These are phyloP conservation scores for Alectoria sarmentosa DNA, from an alignment of 495 filamentous ascomycete species.

Conservation along the genomic window DNA sequence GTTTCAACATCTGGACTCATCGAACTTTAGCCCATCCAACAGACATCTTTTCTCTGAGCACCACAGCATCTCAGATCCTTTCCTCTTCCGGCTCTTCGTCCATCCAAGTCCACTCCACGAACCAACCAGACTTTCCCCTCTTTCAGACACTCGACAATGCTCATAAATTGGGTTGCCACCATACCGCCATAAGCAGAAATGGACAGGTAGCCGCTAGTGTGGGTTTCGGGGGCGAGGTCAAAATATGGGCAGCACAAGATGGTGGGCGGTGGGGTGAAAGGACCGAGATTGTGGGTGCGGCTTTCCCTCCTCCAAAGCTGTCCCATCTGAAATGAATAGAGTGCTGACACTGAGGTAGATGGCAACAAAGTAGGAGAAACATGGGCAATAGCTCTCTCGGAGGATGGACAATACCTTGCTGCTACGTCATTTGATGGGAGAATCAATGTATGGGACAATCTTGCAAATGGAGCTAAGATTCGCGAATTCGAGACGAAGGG, in stretches of 20 bases:
- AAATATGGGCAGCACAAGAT: conserved; percentile 58
- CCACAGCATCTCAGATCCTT: conserved; percentile 67
- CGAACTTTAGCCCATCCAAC: conserved; percentile 57
- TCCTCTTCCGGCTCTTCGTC: conserved; percentile 77
- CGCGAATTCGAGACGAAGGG: conserved; percentile 84
- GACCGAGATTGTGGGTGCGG: conserved; percentile 39
- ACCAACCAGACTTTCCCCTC: conserved; percentile 61
- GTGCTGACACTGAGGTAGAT: conserved; percentile 29
- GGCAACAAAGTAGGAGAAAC: conserved; percentile 53
- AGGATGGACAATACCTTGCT: conserved; percentile 74
- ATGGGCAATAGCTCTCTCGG: conserved; percentile 82
- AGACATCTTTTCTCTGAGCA: conserved; percentile 84
- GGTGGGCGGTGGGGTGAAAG: conserved; percentile 49
- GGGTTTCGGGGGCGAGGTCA: conserved; percentile 81
- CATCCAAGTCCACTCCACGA: conserved; percentile 69
- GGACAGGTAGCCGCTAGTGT: conserved; percentile 69
- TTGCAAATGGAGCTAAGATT: conserved; percentile 44
- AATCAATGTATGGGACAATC: conserved; percentile 81
- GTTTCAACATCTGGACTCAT: conserved; percentile 6
- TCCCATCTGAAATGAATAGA: conserved; percentile 17
- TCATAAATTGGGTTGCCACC: conserved; percentile 85
- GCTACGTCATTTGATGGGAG: conserved; percentile 75
- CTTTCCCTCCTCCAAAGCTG: conserved; percentile 13
- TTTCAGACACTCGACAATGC: conserved; percentile 65
- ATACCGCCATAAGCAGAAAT: conserved; percentile 61